Percentiles rank a stretch among this genome's conserved stretches.
These are phyloP conservation scores for Lotus japonicus DNA, from an alignment of 306 rosid genomes.

Conservation along the genomic window DNA sequence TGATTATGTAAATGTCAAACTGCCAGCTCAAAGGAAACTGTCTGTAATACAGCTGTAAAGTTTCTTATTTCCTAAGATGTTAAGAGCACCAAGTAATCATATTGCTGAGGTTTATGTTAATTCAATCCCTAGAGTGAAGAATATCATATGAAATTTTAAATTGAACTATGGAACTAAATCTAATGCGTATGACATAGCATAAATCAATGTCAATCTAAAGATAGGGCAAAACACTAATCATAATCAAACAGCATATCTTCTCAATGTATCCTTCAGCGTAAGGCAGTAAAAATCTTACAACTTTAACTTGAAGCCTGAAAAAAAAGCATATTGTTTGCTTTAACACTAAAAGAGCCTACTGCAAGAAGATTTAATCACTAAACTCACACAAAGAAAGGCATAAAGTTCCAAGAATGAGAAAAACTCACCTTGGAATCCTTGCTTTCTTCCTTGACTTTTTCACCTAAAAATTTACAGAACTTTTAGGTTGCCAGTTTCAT, in stretches of 20 bases:
- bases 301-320: too few species aligned
- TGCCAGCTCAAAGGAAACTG: not conserved
- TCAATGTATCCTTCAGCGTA: too few species aligned
- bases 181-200: not conserved
- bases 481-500: constrained; percentile 11
- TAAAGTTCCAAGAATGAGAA: constrained; percentile 6
- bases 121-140: not conserved
- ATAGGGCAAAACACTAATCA: too few species aligned
- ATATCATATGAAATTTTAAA: not conserved
- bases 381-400: not conserved
- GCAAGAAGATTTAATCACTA: constrained; percentile 11
- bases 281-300: too few species aligned
- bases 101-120: not conserved
- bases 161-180: not conserved
- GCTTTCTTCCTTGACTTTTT: not conserved
- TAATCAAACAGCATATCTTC: too few species aligned
- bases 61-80: constrained; percentile 10
- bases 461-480: constrained; percentile 19
- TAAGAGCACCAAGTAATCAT: not conserved
- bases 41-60: not conserved
- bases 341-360: too few species aligned
- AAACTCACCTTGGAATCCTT: constrained; percentile 18
- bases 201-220: not conserved
- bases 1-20: constrained; percentile 17
- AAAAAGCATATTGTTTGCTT: not conserved